A percentile compares a stretch with the other conserved stretches of the same genome.
Conservation (phyloP, 1,284 basidiomycete species). For the Irpex rosettiformis region DNA sequence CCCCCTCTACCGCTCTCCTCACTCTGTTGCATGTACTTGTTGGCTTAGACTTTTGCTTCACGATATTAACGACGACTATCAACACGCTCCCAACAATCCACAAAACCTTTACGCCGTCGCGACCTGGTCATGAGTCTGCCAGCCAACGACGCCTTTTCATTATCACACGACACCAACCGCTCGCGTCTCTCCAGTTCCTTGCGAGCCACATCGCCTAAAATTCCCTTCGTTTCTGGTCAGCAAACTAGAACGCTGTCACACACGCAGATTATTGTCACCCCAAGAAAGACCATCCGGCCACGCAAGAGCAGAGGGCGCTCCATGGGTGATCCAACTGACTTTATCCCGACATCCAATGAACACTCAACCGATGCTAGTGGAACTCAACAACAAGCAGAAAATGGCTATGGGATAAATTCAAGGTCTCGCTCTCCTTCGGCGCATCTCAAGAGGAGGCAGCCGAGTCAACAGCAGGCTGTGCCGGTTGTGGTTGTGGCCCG, state of each 20-base stretch:
- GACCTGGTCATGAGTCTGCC: slow-evolving; percentile 38
- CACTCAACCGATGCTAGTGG: background rate
- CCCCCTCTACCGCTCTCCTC: slow-evolving; percentile 2
- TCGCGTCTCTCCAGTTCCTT: slow-evolving; percentile 30
- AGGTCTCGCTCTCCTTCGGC: background rate
- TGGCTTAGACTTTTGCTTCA: background rate
- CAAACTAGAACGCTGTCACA: slow-evolving; percentile 8
- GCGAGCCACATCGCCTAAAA: slow-evolving; percentile 44
- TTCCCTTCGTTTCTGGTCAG: slow-evolving; percentile 31
- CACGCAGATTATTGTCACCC: slow-evolving; percentile 5
- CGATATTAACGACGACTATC: slow-evolving; percentile 4
- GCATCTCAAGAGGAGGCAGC: background rate
- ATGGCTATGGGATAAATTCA: background rate
- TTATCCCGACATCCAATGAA: background rate
- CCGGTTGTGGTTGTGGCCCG: background rate
- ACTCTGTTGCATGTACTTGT: slow-evolving; percentile 2
- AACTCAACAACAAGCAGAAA: background rate
- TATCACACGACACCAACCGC: slow-evolving; percentile 39
- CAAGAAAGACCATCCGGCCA: slow-evolving; percentile 8
- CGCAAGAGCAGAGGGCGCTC: slow-evolving; percentile 6
- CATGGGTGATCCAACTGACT: slow-evolving; percentile 8
- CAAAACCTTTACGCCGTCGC: background rate
- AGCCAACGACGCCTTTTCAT: slow-evolving; percentile 50
- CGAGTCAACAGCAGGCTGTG: background rate
- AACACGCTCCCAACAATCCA: background rate